Evolutionary conservation across 2,329 filamentous ascomycete species (phyloP).

Genomic region (Hypocrella siamensis): DNA sequence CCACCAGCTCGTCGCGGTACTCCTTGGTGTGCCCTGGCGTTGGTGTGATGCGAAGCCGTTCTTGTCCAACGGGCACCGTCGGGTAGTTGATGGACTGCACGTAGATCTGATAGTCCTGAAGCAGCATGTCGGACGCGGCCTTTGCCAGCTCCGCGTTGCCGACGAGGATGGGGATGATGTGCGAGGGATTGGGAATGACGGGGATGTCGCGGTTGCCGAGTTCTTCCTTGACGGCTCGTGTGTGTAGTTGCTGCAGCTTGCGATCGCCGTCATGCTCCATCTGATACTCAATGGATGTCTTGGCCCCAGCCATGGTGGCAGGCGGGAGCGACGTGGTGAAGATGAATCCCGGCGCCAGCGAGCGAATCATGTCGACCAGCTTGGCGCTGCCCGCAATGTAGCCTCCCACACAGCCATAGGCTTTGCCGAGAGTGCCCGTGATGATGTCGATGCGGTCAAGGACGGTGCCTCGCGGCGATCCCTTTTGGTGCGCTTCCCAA

Average conservation of each 20-base stretch:
- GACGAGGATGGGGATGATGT: constrained; percentile 88
- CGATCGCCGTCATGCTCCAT: constrained; percentile 73
- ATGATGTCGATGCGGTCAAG: constrained; percentile 98
- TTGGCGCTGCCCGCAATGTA: constrained; percentile 86
- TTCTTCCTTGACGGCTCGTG: constrained; percentile 79
- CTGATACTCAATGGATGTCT: constrained; percentile 87
- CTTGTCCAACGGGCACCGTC: constrained; percentile 94
- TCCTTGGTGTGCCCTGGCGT: constrained; percentile 82
- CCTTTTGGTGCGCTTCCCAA: constrained; percentile 69
- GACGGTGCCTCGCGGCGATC: constrained; percentile 62
- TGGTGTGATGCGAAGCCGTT: constrained; percentile 87
- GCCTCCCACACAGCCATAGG: constrained; percentile 92
- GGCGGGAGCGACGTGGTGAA: constrained; percentile 96
- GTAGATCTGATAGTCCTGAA: constrained; percentile 85
- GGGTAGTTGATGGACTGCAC: constrained; percentile 99
- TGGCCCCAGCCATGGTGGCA: constrained; percentile 90
- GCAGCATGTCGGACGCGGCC: constrained; percentile 77
- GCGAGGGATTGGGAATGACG: constrained; percentile 92
- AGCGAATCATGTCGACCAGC: constrained; percentile 84
- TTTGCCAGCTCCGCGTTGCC: constrained; percentile 89
- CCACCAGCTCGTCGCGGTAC: constrained; percentile 72
- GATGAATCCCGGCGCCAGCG: constrained; percentile 92
- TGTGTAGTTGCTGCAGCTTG: constrained; percentile 87
- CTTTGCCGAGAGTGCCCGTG: constrained; percentile 91
- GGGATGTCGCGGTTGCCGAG: constrained; percentile 71